Evolutionary conservation across 768 basidiomycete genomes (phyloP), one percentile per base, ranked within the genome.

Genomic region (Mycena rebaudengoi): DNA sequence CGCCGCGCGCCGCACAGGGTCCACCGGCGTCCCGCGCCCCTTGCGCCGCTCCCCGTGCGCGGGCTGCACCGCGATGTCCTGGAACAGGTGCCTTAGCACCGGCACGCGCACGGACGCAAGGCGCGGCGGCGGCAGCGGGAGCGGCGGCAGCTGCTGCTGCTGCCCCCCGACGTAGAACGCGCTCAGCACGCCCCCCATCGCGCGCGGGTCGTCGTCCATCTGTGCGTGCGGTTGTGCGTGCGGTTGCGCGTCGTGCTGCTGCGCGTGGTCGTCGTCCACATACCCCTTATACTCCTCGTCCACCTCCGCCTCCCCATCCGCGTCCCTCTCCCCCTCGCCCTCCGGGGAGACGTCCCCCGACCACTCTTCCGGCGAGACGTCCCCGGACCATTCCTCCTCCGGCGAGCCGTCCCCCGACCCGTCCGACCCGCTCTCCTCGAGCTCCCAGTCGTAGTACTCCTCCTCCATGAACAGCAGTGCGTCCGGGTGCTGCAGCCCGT

Each of bases 381-480:
- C n/a, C n/a, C n/a, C n/a, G n/a, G n/a, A n/a, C n/a, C n/a, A n/a
- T n/a, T 56, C 33, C 13, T 52, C 60, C n/a, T 43, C 60, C 37
- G 50, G 50, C 35, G 40, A 33, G 32, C 32, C 49, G 7, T 59
- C 62, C 7, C 59, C 60, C 58, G 28, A 23, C 43, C 41, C 55
- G 18, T 67, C 66, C 21, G 62, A 63, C 28, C 45, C 65, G 35
- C 65, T 66, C 46, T 61, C 65, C 44, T 67, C 66, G 5, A 68
- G 66, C 54, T 68, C 66, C 66, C 66, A 68, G 41, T 68, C 66
- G 41, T 68, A 68, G 26, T 68, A 68, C 66, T 68, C 66, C 33
- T 68, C 66, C 20, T 64, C 66, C 66, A 68, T 64, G n/a, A 68
- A 68, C 16, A 64, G 49, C 35, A 61, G 35, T 12, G 66, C 58